Percentiles rank a stretch among this genome's conserved stretches.
Conservation (phyloP, 2,329 filamentous ascomycete genomes). For the Lachnellula occidentalis region DNA sequence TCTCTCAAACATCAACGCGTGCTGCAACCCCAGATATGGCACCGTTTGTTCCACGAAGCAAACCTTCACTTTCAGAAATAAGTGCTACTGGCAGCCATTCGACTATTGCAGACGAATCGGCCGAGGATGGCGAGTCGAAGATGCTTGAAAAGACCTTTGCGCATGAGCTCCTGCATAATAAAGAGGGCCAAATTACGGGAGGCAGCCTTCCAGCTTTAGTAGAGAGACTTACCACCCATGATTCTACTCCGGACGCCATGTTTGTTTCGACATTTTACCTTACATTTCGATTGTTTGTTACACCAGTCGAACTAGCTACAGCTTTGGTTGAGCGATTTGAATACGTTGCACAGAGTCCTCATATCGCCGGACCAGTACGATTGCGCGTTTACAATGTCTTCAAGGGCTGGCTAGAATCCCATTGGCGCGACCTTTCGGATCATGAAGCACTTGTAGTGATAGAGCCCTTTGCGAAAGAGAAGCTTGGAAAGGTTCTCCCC, state of each 20-base stretch:
- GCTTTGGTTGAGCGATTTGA: constrained; percentile 88
- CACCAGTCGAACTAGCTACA: constrained; percentile 71
- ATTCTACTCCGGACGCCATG: constrained; percentile 83
- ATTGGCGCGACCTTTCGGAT: constrained; percentile 85
- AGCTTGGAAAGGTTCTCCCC: constrained; percentile 63
- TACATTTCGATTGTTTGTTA: constrained; percentile 90
- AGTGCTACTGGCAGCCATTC: constrained; percentile 60
- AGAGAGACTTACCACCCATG: constrained; percentile 89
- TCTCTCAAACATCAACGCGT: constrained; percentile 79
- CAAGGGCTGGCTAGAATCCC: constrained; percentile 94
- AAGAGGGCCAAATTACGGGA: constrained; percentile 90
- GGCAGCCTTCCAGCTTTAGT: constrained; percentile 85
- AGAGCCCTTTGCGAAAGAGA: constrained; percentile 70
- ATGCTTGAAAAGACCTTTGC: constrained; percentile 89
- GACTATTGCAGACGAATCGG: constrained; percentile 62
- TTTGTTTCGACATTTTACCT: constrained; percentile 96
- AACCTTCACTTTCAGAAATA: constrained; percentile 62
- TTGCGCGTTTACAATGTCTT: constrained; percentile 93
- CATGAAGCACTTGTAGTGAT: constrained; percentile 70
- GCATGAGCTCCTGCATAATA: constrained; percentile 88
- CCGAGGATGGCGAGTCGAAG: constrained; percentile 71
- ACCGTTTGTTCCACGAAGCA: constrained; percentile 32
- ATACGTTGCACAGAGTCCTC: constrained; percentile 74
- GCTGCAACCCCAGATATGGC: constrained; percentile 75
- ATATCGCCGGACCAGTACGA: constrained; percentile 73